These are phyloP conservation scores for Metarhizium rileyi DNA, from an alignment of 2,329 filamentous ascomycete species.

Conservation along the genomic window DNA sequence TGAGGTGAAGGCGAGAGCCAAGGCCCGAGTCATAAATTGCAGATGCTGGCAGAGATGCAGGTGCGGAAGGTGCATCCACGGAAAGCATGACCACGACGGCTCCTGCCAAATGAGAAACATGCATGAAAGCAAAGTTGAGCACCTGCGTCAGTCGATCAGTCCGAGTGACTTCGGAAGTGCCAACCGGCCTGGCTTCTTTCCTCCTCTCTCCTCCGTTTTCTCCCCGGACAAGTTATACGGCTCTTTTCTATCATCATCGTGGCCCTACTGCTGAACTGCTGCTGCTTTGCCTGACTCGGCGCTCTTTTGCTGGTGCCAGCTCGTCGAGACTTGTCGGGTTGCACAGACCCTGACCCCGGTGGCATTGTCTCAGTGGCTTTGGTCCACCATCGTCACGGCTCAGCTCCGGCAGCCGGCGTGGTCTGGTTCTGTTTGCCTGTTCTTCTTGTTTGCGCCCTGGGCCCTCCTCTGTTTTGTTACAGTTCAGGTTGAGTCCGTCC, in stretches of 20 bases:
- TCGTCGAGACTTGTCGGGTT: neutral
- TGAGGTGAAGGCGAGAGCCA: neutral
- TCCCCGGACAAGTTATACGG: neutral
- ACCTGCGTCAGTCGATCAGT: neutral
- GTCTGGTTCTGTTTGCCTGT: neutral
- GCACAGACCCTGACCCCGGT: neutral
- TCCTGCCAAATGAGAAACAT: neutral
- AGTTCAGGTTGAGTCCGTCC: neutral
- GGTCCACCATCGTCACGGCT: neutral
- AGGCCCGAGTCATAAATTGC: too few species aligned
- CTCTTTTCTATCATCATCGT: neutral
- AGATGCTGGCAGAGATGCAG: neutral
- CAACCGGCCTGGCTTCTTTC: neutral
- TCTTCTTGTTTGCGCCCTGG: neutral
- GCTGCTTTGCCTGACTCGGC: neutral
- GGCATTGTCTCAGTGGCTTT: neutral
- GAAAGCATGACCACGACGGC: neutral
- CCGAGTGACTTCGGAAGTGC: neutral
- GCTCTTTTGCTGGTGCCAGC: neutral
- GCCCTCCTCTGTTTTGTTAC: neutral
- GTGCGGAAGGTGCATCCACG: neutral
- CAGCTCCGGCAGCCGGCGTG: neutral
- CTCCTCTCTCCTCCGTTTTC: neutral
- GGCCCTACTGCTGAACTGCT: neutral
- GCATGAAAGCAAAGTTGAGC: neutral